Base-by-base conservation (phyloP, 306 rosid genomes). In the Quercus suber region DNA sequence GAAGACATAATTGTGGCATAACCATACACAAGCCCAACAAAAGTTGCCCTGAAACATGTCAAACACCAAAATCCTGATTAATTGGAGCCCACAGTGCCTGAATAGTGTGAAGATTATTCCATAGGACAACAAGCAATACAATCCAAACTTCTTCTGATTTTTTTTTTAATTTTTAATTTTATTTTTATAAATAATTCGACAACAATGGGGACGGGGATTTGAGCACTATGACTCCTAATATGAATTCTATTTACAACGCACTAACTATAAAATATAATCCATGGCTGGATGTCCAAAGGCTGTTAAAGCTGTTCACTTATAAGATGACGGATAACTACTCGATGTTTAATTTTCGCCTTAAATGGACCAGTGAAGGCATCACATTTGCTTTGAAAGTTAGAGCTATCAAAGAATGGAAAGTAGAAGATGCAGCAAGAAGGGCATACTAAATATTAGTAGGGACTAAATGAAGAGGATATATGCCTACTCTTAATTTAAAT, bases 21-120 rank as follows among this genome's bases (percentile, higher is more conserved):
- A 65, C 98, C 98, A 84, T 92, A 95, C 31, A 88, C 88, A 72
- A 95, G 83, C 58, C 99, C 99, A 78, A 92, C 98, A 73, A 92
- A 90, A 74, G 94, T 91, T 85, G 98, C 97, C 99, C 99, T 95
- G 90, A 78, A 76, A 82, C 72, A 84, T 64, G 28, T 23, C 82
- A 82, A 82, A 69, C 58, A 35, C 28, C 67, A 8, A 68, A 55
- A 63, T 31, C 49, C n/a, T 31, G 71, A 33, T 18, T 33, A 11
- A 21, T 67, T 67, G 51, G 25, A 33, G 25, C 14, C 45, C 8
- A 67, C 33, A 49, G 4, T 51, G 25, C 73, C 18, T 4, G 57
- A 52, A 21, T 35, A 56, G 27, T 25, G 30, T 51, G 71, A 67
- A 19, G 53, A 49, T 49, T 49, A 49, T 49, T 49, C 53, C 49